phyloP scores from a whole-genome alignment of 176 grass and related monocot species.

The Elymus sibiricus region DNA sequence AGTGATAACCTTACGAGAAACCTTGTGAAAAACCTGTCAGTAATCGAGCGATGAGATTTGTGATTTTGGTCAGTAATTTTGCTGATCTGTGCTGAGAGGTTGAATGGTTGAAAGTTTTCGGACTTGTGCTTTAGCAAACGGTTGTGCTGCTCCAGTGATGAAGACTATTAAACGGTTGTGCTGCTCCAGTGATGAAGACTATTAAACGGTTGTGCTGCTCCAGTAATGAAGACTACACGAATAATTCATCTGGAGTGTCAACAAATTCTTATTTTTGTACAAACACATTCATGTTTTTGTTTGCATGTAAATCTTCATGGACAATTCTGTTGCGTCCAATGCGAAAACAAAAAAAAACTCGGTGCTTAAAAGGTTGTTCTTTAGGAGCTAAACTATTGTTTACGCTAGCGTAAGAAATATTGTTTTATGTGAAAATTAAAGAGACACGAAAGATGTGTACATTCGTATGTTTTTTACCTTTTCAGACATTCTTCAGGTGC shows the following conservation, averaged over 20 bases:
- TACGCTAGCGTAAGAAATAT: no score
- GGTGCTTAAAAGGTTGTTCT: background rate
- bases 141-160: background rate
- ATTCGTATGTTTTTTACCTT: no score
- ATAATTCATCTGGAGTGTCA: background rate
- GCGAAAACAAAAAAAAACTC: background rate
- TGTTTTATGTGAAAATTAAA: no score
- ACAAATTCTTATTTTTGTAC: background rate
- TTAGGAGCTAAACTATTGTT: no score
- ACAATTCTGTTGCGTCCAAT: background rate
- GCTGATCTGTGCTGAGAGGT: background rate
- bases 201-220: no score
- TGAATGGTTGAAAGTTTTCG: background rate
- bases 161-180: background rate
- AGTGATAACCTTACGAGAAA: background rate
- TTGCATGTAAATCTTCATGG: background rate
- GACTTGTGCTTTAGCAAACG: background rate
- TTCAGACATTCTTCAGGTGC: no score
- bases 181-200: no score
- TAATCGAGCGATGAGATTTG: background rate
- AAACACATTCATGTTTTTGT: background rate
- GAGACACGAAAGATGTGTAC: no score
- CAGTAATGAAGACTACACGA: no score
- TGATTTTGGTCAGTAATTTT: background rate
- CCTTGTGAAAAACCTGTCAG: background rate